Evolutionary conservation across 176 grass and related monocot genomes (phyloP).

Genomic region (Triticum aestivum): DNA sequence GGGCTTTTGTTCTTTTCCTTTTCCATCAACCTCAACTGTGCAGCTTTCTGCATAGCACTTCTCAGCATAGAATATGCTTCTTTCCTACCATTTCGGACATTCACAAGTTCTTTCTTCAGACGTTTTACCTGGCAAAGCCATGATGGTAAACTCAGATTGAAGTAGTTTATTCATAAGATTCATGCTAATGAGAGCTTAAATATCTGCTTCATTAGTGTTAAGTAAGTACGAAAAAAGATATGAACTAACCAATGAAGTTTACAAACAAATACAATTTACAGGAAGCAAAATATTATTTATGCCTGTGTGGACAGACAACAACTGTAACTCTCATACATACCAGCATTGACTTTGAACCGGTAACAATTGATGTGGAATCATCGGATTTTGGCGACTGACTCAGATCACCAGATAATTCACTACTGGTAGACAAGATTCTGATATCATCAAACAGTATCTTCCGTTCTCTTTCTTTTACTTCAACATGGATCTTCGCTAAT

Average conservation of each 20-base stretch:
- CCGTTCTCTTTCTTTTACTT: slow-evolving; percentile 72
- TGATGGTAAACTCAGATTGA: slow-evolving; percentile 11
- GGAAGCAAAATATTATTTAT: slow-evolving; percentile 3
- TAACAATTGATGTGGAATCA: slow-evolving; percentile 64
- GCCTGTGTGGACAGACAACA: slow-evolving; percentile 21
- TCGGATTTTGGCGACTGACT: slow-evolving; percentile 46
- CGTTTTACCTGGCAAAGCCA: slow-evolving; percentile 68
- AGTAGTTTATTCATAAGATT: slow-evolving; percentile 13
- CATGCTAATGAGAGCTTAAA: slow-evolving; percentile 20
- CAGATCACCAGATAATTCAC: slow-evolving; percentile 48
- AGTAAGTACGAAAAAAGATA: slow-evolving; percentile 14
- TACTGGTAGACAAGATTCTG: slow-evolving; percentile 45
- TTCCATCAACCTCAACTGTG: slow-evolving; percentile 74
- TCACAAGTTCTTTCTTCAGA: slow-evolving; percentile 72
- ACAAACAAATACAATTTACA: slow-evolving; percentile 19
- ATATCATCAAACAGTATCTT: slow-evolving; percentile 90
- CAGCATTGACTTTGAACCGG: slow-evolving; percentile 61
- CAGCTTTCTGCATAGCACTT: slow-evolving; percentile 78
- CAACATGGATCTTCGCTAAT: slow-evolving; percentile 81
- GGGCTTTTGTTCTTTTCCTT: slow-evolving; percentile 99
- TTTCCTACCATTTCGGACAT: slow-evolving; percentile 56
- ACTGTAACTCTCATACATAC: slow-evolving; percentile 48
- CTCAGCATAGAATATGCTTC: slow-evolving; percentile 77
- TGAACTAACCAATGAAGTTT: slow-evolving; percentile 14
- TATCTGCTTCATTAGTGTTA: slow-evolving; percentile 4